Percentiles rank a stretch among this genome's conserved stretches.
Evolutionary conservation across 768 basidiomycete species (phyloP).

Genomic region (Nidularia sp.): DNA sequence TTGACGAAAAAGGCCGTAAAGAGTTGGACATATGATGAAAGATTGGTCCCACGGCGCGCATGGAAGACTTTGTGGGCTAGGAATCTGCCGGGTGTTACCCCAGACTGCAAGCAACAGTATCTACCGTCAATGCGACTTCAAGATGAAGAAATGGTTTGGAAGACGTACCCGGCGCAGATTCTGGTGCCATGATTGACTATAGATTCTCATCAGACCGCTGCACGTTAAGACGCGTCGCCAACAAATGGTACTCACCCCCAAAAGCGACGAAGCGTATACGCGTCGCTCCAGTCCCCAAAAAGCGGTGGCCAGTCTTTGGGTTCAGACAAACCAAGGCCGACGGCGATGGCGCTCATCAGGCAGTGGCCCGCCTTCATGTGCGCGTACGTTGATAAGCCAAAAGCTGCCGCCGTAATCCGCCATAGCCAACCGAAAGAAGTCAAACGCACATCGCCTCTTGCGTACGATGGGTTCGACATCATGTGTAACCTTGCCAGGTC

Average conservation of each 20-base stretch:
- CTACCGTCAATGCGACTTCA: no score
- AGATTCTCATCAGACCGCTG: background rate
- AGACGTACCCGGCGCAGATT: background rate
- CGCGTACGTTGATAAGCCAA: conserved; percentile 2
- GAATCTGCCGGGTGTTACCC: background rate
- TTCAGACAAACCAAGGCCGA: background rate
- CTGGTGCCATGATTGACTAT: background rate
- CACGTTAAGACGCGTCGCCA: background rate
- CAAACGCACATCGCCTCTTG: conserved; percentile 3
- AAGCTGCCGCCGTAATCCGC: conserved; percentile 8
- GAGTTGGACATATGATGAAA: background rate
- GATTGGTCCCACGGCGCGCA: background rate
- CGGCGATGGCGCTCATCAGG: conserved; percentile 9
- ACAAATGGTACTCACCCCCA: background rate
- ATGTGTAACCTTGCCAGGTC: conserved; percentile 13
- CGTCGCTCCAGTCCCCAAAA: background rate
- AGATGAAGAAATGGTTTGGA: no score
- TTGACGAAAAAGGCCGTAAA: background rate
- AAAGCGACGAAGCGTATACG: background rate
- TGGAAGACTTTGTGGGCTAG: background rate
- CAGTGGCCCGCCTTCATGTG: background rate
- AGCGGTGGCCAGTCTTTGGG: background rate
- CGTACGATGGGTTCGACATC: conserved; percentile 12
- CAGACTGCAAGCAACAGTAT: background rate
- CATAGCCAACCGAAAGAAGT: conserved; percentile 4